phyloP scores from a whole-genome alignment of 2,329 filamentous ascomycete genomes.

The Periconia macrospinosa region DNA sequence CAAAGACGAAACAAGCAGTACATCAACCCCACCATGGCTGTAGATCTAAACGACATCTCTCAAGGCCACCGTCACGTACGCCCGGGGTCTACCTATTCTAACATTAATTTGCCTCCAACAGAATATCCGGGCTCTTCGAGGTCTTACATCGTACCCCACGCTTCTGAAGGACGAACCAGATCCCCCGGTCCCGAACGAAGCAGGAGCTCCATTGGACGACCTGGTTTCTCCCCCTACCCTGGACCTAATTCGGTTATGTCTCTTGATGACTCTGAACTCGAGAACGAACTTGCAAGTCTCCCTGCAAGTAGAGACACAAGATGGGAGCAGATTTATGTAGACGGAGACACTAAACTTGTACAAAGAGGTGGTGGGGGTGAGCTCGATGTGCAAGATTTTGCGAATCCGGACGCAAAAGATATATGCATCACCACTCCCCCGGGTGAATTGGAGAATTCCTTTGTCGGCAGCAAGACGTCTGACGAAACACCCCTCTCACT shows the following conservation, averaged over 20 bases:
- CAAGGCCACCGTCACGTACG: slow-evolving; percentile 28
- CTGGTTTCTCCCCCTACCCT: slow-evolving; percentile 39
- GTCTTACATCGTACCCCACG: slow-evolving; percentile 45
- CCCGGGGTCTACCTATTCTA: slow-evolving; percentile 35
- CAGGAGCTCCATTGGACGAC: slow-evolving; percentile 32
- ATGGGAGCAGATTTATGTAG: slow-evolving; percentile 45
- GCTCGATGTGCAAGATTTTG: slow-evolving; percentile 36
- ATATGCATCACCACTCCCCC: slow-evolving; percentile 40
- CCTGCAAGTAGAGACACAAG: slow-evolving; percentile 38
- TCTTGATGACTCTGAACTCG: slow-evolving; percentile 41
- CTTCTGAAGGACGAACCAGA: slow-evolving; percentile 25
- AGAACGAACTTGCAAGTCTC: slow-evolving; percentile 37
- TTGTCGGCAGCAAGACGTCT: slow-evolving; percentile 24
- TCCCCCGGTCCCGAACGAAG: slow-evolving; percentile 20
- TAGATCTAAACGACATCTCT: slow-evolving; percentile 49
- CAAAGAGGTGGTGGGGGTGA: slow-evolving; percentile 30
- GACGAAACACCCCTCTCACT: slow-evolving; percentile 31
- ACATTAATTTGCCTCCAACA: slow-evolving; percentile 41
- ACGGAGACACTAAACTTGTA: slow-evolving; percentile 42
- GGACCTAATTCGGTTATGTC: slow-evolving; percentile 42
- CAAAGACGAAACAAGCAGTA: slow-evolving; percentile 51
- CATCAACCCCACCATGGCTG: slow-evolving; percentile 49
- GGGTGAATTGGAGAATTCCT: slow-evolving; percentile 31
- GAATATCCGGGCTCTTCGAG: slow-evolving; percentile 49
- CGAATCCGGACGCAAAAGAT: slow-evolving; percentile 34